Evolutionary conservation across 2,329 filamentous ascomycete species (phyloP).

Genomic region (Ceratocystis lukuohia): DNA sequence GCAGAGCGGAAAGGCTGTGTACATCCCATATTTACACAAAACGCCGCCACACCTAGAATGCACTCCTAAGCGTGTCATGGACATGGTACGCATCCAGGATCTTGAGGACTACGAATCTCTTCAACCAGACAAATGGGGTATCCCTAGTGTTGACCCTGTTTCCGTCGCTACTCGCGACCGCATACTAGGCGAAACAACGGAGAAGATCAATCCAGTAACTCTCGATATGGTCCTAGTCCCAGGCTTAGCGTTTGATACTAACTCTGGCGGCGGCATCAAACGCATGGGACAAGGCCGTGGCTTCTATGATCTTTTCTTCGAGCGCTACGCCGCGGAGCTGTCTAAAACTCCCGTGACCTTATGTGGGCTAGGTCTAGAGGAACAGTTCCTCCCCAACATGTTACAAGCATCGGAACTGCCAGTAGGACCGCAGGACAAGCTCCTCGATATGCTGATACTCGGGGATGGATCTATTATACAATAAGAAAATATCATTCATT

Average conservation of each 20-base stretch:
- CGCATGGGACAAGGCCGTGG: constrained; percentile 88
- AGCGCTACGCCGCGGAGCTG: constrained; percentile 45
- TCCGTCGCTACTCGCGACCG: constrained; percentile 56
- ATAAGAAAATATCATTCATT: neutral
- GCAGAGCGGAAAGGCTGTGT: constrained; percentile 65
- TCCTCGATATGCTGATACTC: constrained; percentile 11
- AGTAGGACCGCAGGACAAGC: constrained; percentile 12
- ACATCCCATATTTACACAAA: constrained; percentile 76
- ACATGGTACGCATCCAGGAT: constrained; percentile 73
- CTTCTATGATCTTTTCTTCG: constrained; percentile 90
- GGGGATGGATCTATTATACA: constrained; percentile 16
- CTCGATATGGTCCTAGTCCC: constrained; percentile 85
- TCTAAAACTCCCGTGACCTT: constrained; percentile 32
- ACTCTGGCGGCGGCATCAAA: constrained; percentile 43
- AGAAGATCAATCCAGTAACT: constrained; percentile 33
- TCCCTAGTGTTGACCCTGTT: constrained; percentile 63
- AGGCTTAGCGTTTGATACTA: constrained; percentile 76
- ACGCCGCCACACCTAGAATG: constrained; percentile 33
- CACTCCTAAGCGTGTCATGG: constrained; percentile 63
- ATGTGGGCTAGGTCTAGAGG: constrained; percentile 68
- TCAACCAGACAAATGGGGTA: constrained; percentile 75
- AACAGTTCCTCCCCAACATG: constrained; percentile 58
- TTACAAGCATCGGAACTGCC: constrained; percentile 1
- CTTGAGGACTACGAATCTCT: constrained; percentile 67
- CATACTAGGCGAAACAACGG: constrained; percentile 52